Conservation (phyloP, 768 basidiomycete species). For the Chalciporus pseudorubinellus region DNA sequence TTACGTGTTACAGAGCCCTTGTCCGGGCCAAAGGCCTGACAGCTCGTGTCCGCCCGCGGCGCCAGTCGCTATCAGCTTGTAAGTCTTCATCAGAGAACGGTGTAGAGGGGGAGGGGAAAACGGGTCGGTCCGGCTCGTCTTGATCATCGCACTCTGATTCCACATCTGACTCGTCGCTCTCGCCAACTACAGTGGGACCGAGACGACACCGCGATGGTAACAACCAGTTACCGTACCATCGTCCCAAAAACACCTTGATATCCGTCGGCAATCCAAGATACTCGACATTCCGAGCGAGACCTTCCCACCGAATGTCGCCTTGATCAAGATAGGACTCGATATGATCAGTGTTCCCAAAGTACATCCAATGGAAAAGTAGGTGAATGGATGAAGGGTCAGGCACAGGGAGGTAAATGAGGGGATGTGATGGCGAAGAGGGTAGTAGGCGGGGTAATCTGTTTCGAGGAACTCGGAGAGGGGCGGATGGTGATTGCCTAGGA, state of each 20-base stretch:
- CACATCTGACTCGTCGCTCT: conserved; percentile 37
- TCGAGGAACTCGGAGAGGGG: conserved; percentile 37
- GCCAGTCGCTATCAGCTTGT: conserved; percentile 38
- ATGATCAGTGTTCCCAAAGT: conserved; percentile 65
- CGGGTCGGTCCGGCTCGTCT: conserved; percentile 17
- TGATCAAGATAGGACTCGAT: conserved; percentile 68
- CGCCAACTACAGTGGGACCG: conserved; percentile 24
- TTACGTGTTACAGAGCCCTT: conserved; percentile 18
- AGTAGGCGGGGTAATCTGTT: conserved; percentile 66
- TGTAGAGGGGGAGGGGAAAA: conserved; percentile 27
- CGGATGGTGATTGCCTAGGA: conserved; percentile 22
- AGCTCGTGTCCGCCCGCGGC: conserved; percentile 41
- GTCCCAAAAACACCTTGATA: conserved; percentile 73
- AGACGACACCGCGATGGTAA: conserved; percentile 34
- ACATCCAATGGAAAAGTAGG: conserved; percentile 76
- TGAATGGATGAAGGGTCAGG: conserved; percentile 73
- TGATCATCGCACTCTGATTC: conserved; percentile 26
- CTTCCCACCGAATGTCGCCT: conserved; percentile 77
- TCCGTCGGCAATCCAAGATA: conserved; percentile 76
- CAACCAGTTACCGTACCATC: conserved; percentile 71
- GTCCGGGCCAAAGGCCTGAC: conserved; percentile 38
- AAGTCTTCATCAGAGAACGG: conserved; percentile 40
- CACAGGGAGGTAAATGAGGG: conserved; percentile 69
- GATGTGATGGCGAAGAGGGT: conserved; percentile 59
- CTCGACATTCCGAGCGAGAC: conserved; percentile 84